Percentiles rank a stretch among this genome's conserved stretches.
These are phyloP conservation scores for Clathrus columnatus DNA, from an alignment of 768 basidiomycete species.

Conservation along the genomic window DNA sequence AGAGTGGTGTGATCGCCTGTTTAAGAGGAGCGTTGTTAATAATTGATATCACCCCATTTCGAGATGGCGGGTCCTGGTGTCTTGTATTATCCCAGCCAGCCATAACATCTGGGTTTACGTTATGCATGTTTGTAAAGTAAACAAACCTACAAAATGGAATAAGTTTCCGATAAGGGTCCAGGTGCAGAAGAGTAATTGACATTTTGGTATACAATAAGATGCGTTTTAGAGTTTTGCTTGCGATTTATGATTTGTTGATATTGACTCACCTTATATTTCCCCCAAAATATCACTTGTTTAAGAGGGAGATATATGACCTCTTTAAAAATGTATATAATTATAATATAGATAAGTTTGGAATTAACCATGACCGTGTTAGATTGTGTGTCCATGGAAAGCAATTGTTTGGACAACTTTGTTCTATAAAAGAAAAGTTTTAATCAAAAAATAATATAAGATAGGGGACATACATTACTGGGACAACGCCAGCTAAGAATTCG, in stretches of 20 bases:
- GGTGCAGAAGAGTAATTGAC: slow-evolving; percentile 83
- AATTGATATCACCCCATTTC: no score
- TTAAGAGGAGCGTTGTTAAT: no score
- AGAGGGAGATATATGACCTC: slow-evolving; percentile 88
- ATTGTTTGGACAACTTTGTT: slow-evolving; percentile 88
- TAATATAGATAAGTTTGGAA: slow-evolving; percentile 95
- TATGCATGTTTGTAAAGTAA: slow-evolving; percentile 77
- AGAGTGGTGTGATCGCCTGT: no score
- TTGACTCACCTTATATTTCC: slow-evolving; percentile 62
- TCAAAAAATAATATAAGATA: background rate
- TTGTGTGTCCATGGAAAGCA: slow-evolving; percentile 89
- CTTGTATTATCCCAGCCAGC: slow-evolving; percentile 84
- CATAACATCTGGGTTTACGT: slow-evolving; percentile 75
- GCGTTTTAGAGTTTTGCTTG: background rate
- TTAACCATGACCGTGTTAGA: slow-evolving; percentile 86
- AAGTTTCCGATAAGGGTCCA: slow-evolving; percentile 89
- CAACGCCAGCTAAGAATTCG: slow-evolving; percentile 93
- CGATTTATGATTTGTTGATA: no score
- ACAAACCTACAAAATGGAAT: slow-evolving; percentile 82
- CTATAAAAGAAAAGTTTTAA: slow-evolving; percentile 30
- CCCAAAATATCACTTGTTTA: slow-evolving; percentile 71
- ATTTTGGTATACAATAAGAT: no score
- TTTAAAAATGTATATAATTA: slow-evolving; percentile 95
- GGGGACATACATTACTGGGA: slow-evolving; percentile 61
- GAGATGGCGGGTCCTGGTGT: no score